Base-by-base conservation (phyloP, 1,284 basidiomycete genomes). In the Moesziomyces antarcticus region DNA sequence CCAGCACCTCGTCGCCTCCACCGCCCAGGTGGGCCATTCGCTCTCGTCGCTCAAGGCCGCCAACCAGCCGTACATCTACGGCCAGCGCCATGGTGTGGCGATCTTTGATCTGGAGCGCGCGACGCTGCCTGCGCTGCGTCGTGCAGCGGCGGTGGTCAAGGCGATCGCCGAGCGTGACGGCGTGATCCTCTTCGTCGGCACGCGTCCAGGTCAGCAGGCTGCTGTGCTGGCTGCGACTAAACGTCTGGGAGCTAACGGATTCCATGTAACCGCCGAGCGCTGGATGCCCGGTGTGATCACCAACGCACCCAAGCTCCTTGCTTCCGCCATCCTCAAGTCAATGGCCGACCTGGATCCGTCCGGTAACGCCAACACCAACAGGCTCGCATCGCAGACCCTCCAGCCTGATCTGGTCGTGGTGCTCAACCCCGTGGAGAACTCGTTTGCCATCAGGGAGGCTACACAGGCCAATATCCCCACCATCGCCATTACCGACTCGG, bases 231-330 rank as follows among this genome's bases (percentile, higher is more conserved):
- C 91, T 75, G 93, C 95, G 8, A 91, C 92, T 8, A 89, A 90
- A 76, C 89, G 93, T 33, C 84, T 98, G 70, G 93, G 90, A 18
- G 56, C 52, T 3, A 82, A 83, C 59, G 81, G 87, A 86, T 80
- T 94, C 92, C 90, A 92, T 67, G 90, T 97, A 45, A 81, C 81
- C 22, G 91, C 90, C 18, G 91, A 93, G 62, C 89, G 91, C 69
- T 99, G 97, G 97, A 87, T 95, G 59, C 92, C 95, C 1, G 97
- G 97, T 41, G 93, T 93, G 22, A 87, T 99, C 75, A 97, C 96
- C 46, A 99, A 99, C 85, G 90, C 91, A 67, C 87, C 90, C 52
- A 90, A 93, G 60, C 69, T 84, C 37, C 75, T 84, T n/a, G 67
- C 73, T 3, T 66, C 77, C 9, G 81, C 83, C 6, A 81, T 80